A percentile compares a stretch with the other conserved stretches of the same genome.
These are phyloP conservation scores for Berkeleyomyces rouxiae DNA, from an alignment of 2,329 filamentous ascomycete species.

Conservation along the genomic window DNA sequence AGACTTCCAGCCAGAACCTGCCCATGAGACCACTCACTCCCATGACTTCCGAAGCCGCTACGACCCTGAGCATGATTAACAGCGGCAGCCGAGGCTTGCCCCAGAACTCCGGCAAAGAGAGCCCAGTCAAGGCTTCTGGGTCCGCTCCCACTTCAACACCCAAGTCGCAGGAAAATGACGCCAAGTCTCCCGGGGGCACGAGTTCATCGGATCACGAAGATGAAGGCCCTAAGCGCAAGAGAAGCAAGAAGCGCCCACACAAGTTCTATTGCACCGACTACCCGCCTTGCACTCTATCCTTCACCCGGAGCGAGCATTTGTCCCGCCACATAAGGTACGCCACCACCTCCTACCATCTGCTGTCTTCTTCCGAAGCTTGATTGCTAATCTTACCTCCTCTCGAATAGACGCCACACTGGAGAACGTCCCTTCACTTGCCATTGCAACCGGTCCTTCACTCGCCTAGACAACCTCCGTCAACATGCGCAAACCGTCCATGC, in stretches of 20 bases:
- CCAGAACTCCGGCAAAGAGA: background rate
- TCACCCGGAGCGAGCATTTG: conserved; percentile 88
- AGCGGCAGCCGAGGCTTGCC: background rate
- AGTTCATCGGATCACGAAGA: conserved; percentile 9
- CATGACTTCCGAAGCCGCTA: conserved; percentile 7
- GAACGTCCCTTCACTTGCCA: conserved; percentile 95
- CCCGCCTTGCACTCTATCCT: conserved; percentile 83
- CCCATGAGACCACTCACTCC: conserved; percentile 8
- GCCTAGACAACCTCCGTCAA: conserved; percentile 45
- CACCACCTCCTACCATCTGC: background rate
- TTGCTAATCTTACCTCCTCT: background rate
- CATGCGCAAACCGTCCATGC: conserved; percentile 96
- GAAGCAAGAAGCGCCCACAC: conserved; percentile 84
- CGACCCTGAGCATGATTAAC: conserved; percentile 5
- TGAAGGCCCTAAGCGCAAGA: conserved; percentile 53
- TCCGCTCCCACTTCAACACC: background rate
- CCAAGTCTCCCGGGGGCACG: conserved; percentile 3
- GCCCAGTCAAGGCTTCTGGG: background rate
- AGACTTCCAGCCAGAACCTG: background rate
- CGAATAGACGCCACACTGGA: conserved; percentile 75
- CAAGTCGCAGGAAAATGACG: background rate
- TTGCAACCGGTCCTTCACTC: conserved; percentile 53
- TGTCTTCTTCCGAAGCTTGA: background rate
- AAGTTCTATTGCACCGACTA: conserved; percentile 93
- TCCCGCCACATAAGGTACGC: conserved; percentile 76